Conservation (phyloP, 1,139 yeast species). For the Suhomyces ambrosiae region DNA sequence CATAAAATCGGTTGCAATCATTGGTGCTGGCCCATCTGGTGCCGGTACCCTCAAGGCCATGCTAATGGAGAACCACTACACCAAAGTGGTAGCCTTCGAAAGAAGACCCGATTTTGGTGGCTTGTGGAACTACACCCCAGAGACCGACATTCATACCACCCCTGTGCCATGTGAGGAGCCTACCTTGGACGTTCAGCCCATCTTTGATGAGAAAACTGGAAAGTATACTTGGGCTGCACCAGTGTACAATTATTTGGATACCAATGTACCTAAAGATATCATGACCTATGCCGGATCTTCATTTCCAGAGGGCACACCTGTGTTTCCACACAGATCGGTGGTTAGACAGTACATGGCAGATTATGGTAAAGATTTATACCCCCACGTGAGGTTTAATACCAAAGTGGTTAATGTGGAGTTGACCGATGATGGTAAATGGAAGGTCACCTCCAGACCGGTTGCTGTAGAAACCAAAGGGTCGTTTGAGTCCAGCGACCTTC, state of each 20-base stretch:
- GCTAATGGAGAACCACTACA: constrained; percentile 26
- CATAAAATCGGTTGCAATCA: constrained; percentile 44
- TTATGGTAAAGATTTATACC: constrained; percentile 39
- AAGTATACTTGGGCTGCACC: constrained; percentile 43
- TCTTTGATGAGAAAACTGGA: constrained; percentile 19
- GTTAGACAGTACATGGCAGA: constrained; percentile 49
- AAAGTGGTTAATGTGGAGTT: constrained; percentile 26
- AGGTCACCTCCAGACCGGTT: constrained; percentile 35
- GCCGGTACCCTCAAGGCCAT: constrained; percentile 59
- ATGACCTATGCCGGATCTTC: constrained; percentile 58
- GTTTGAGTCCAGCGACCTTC: constrained; percentile 5
- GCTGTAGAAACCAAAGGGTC: constrained; percentile 23
- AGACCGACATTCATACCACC: constrained; percentile 18
- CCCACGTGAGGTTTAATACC: constrained; percentile 38
- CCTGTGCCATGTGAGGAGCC: constrained; percentile 26
- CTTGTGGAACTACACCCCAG: constrained; percentile 49
- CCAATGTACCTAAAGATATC: constrained; percentile 59
- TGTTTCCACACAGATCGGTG: constrained; percentile 51
- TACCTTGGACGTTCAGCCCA: constrained; percentile 20
- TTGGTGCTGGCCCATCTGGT: constrained; percentile 76
- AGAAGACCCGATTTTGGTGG: constrained; percentile 53
- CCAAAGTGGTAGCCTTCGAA: constrained; percentile 50
- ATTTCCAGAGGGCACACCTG: constrained; percentile 42
- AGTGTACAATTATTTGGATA: constrained; percentile 54
- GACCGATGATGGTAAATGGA: constrained; percentile 45